These are phyloP conservation scores for Ascochyta viciae-villosae DNA, from an alignment of 2,329 filamentous ascomycete genomes.

Conservation along the genomic window DNA sequence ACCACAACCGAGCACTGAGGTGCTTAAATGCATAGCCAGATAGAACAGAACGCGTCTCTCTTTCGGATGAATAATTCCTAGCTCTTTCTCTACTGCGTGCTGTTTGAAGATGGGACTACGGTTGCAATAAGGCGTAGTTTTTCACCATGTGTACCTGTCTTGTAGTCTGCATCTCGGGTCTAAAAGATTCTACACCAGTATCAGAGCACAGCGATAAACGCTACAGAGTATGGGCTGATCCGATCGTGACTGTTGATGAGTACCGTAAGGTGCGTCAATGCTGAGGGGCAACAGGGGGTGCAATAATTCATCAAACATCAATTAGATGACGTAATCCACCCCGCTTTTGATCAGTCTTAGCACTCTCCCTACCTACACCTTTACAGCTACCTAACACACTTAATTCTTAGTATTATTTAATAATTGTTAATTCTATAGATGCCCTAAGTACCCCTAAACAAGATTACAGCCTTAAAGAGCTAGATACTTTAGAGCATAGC, in stretches of 20 bases:
- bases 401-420: too few species aligned
- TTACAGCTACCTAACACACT: too few species aligned
- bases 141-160: neutral
- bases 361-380: too few species aligned
- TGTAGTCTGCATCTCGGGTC: neutral
- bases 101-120: neutral
- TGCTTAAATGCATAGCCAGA: neutral
- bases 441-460: too few species aligned
- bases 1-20: neutral
- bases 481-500: too few species aligned
- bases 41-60: neutral
- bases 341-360: too few species aligned
- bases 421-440: too few species aligned
- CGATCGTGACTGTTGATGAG: neutral
- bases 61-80: neutral
- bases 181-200: neutral
- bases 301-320: too few species aligned
- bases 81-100: constrained; percentile 4
- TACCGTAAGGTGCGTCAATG: too few species aligned
- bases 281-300: too few species aligned
- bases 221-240: neutral
- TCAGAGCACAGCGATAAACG: neutral
- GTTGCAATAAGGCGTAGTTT: neutral
- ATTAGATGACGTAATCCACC: too few species aligned
- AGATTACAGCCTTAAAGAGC: too few species aligned